Evolutionary conservation across 495 filamentous ascomycete species (phyloP), one percentile per base, ranked within the genome.

Genomic region (Pseudomonodictys pantanalensis): DNA sequence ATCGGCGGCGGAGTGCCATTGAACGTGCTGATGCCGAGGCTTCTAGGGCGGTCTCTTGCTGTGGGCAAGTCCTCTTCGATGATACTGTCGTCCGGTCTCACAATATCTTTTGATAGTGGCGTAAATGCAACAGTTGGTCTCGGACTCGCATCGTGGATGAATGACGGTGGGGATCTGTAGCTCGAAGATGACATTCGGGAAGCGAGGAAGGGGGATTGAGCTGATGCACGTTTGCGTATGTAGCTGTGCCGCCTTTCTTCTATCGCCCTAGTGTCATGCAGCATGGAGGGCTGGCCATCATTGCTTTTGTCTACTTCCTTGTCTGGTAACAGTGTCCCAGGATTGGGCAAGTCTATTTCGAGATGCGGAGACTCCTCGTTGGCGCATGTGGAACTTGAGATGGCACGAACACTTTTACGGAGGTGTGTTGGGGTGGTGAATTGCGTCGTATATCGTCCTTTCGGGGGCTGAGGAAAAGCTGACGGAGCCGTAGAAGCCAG

Each of bases 241-340:
- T 63, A 72, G 25, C 65, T 69, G 39, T 60, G 61, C 4, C 71
- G 60, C 39, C 67, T 69, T 24, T 73, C 69, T n/a, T 63, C 38
- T 24, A 73, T 46, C 3, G 69, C 56, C 10, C 68, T 45, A 10
- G 52, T 52, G 54, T 73, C 71, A 7, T 56, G 42, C 9, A 63
- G 24, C n/a, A n/a, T n/a, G n/a, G n/a, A n/a, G n/a, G n/a, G n/a
- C n/a, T n/a, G n/a, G n/a, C n/a, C n/a, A n/a, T n/a, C n/a, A n/a
- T n/a, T n/a, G n/a, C n/a, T n/a, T n/a, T n/a, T n/a, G n/a, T n/a
- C n/a, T n/a, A n/a, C n/a, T n/a, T n/a, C n/a, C n/a, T n/a, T n/a
- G n/a, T n/a, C n/a, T n/a, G n/a, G n/a, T n/a, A n/a, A n/a, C n/a
- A n/a, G n/a, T n/a, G n/a, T n/a, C n/a, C n/a, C n/a, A n/a, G n/a